Percentiles rank a stretch among this genome's conserved stretches.
Conservation (phyloP, 75 land plant genomes). For the Sequoia sempervirens region DNA sequence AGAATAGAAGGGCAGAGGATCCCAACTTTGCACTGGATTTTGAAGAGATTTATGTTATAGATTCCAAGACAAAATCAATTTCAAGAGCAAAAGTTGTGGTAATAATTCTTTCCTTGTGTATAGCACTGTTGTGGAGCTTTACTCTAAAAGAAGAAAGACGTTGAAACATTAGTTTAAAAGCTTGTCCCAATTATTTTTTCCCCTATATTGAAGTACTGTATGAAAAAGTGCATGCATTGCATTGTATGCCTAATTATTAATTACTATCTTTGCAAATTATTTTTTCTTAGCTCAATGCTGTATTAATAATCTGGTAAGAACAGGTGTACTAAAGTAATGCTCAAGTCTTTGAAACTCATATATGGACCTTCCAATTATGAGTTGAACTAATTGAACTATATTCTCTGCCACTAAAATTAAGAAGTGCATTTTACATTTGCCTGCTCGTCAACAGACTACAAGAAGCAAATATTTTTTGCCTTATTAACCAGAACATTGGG, state of each 20-base stretch:
- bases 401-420: neutral
- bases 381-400: neutral
- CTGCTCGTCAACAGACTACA: neutral
- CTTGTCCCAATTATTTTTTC: neutral
- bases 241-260: neutral
- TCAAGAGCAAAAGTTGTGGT: constrained; percentile 91
- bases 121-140: neutral
- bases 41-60: constrained; percentile 94
- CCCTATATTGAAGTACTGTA: neutral
- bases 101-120: constrained; percentile 4
- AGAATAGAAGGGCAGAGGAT: constrained; percentile 61
- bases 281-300: neutral
- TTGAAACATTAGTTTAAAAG: neutral
- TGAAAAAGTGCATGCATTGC: neutral
- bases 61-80: constrained; percentile 79
- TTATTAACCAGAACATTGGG: neutral
- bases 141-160: neutral
- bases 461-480: neutral
- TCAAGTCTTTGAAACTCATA: neutral
- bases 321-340: neutral
- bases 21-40: constrained; percentile 85
- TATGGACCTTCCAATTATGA: neutral
- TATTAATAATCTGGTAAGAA: neutral
- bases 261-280: neutral
- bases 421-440: neutral